Base-by-base conservation (phyloP, 352 stramenopile species). In the Globisporangium barbulae region DNA sequence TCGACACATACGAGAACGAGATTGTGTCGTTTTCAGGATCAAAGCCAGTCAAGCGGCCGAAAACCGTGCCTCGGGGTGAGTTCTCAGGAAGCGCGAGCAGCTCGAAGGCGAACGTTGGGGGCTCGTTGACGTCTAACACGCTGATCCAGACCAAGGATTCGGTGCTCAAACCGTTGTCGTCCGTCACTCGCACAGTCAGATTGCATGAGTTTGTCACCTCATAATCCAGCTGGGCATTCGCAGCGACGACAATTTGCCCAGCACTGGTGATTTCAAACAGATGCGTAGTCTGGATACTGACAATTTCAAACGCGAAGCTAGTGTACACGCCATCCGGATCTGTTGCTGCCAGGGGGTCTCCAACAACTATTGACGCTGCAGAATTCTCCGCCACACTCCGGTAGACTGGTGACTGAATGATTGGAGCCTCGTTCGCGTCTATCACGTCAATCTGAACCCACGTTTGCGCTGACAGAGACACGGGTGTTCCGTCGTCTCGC, bases 1-100 rank as follows among this genome's bases (percentile, higher is more conserved):
- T 73, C 3, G 74, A 79, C 1, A 47, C 47, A 42, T 76, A 76
- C 1, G 67, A 52, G 41, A 76, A 88, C 15, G 55, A 59, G 0
- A 85, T 55, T 1, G 73, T 81, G 28, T 81, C 64, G 22, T 86
- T 89, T 55, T 89, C 79, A 19, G 79, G 77, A 58, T 89, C 79
- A 17, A 64, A 73, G 2, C 71, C 77, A 52, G 57, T 59, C 2
- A 89, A 22, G 2, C 64, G n/a, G 15, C 64, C 74, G 13, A 89
- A 39, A 6, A 84, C 50, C 5, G 79, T 81, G 33, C 79, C 77
- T 42, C 61, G 67, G 28, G 72, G 67, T 1, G 73, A 21, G 47
- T 89, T 86, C 33, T 89, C 79, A 0, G 61, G n/a, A 7, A 89
- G 10, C 3, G 57, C 9, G 10, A 76, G 19, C 3, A 61, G 37